Conservation (phyloP, 1,139 yeast genomes). For the Geotrichum siamense region DNA sequence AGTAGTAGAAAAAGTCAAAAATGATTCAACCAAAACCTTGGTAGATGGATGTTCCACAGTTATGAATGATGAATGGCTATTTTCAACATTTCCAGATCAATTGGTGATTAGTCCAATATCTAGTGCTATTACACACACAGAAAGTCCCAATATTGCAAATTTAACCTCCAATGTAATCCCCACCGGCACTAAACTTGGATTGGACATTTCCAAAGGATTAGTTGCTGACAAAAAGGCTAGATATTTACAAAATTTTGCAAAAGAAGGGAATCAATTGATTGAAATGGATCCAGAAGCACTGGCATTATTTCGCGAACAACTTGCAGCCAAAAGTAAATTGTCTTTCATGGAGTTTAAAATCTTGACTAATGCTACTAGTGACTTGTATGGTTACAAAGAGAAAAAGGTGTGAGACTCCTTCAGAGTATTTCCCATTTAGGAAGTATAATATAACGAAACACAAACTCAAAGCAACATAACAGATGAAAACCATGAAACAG, state of each 20-base stretch:
- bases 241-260: not conserved
- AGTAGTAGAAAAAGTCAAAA: not conserved
- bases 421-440: no score
- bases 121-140: not conserved
- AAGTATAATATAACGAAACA: no score
- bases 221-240: not conserved
- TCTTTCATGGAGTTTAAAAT: conserved; percentile 2
- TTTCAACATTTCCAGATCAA: no score
- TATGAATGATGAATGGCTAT: not conserved
- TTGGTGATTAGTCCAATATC: not conserved
- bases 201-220: not conserved
- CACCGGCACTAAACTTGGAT: not conserved
- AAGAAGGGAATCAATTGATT: not conserved
- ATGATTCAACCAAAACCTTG: not conserved
- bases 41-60: not conserved
- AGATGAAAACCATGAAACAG: no score
- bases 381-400: not conserved
- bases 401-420: not conserved
- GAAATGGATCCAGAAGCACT: not conserved
- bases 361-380: not conserved
- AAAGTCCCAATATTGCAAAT: not conserved
- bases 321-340: conserved; percentile 2
- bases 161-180: not conserved
- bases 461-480: not conserved
- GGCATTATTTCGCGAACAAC: not conserved